Conservation (phyloP, 1,139 yeast species). For the Debaryomycetaceae sp. region DNA sequence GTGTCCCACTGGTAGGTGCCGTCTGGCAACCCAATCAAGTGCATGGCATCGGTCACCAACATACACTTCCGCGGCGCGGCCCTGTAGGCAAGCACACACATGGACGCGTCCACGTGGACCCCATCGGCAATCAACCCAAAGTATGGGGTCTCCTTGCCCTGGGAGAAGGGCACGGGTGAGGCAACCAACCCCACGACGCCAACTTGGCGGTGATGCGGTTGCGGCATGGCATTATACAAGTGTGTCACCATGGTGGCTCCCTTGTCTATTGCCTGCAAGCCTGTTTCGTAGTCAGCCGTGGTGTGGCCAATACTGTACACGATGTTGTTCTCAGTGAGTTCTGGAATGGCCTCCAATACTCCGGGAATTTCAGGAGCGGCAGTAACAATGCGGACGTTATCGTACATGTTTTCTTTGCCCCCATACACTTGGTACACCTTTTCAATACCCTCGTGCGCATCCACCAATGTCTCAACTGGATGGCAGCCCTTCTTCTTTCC, state of each 20-base stretch:
- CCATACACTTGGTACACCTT: constrained; percentile 46
- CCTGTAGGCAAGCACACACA: constrained; percentile 50
- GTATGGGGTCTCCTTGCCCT: constrained; percentile 34
- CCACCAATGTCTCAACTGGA: constrained; percentile 52
- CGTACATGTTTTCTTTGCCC: constrained; percentile 31
- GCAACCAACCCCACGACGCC: constrained; percentile 56
- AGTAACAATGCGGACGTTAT: constrained; percentile 49
- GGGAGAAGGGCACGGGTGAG: constrained; percentile 26
- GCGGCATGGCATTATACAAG: constrained; percentile 66
- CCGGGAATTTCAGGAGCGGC: constrained; percentile 64
- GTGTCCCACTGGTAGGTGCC: constrained; percentile 49
- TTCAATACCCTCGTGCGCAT: constrained; percentile 36
- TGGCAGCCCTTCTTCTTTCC: constrained; percentile 59
- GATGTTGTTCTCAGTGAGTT: constrained; percentile 29
- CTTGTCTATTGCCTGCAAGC: constrained; percentile 42
- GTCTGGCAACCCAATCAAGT: constrained; percentile 48
- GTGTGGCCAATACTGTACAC: constrained; percentile 59
- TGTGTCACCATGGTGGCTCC: constrained; percentile 65
- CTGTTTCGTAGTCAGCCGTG: constrained; percentile 45
- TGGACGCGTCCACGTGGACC: constrained; percentile 58
- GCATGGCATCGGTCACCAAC: constrained; percentile 63
- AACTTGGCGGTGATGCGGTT: constrained; percentile 59
- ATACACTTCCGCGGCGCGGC: constrained; percentile 54
- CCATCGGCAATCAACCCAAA: constrained; percentile 62
- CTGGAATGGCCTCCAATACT: constrained; percentile 45